phyloP scores from a whole-genome alignment of 352 stramenopile species.

The Salisapilia sapeloensis region DNA sequence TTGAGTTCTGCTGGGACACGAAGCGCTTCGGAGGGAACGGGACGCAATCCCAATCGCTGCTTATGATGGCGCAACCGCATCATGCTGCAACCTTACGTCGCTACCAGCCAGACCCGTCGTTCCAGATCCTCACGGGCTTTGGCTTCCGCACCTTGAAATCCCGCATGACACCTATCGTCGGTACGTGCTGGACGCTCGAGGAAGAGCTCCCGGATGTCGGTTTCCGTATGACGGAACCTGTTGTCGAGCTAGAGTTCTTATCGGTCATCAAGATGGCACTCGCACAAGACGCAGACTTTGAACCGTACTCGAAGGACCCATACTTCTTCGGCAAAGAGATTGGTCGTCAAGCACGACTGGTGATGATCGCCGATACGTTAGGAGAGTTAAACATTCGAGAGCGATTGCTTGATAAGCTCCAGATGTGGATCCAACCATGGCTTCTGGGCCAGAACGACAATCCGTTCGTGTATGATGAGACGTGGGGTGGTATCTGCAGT shows the following conservation, averaged over 20 bases:
- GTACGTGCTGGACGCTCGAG: constrained; percentile 37
- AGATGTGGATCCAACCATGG: constrained; percentile 61
- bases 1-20: constrained; percentile 45
- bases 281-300: constrained; percentile 50
- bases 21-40: constrained; percentile 13
- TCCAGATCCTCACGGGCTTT: constrained; percentile 24
- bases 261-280: constrained; percentile 34
- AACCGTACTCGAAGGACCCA: constrained; percentile 33
- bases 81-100: constrained; percentile 31
- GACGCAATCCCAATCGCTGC: constrained; percentile 8
- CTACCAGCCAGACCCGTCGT: constrained; percentile 5
- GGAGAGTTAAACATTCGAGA: constrained; percentile 25
- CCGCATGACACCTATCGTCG: constrained; percentile 54
- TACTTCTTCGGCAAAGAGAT: constrained; percentile 85
- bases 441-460: constrained; percentile 59
- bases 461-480: constrained; percentile 86
- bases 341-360: constrained; percentile 44
- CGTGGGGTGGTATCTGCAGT: constrained; percentile 86
- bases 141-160: constrained; percentile 66
- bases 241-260: constrained; percentile 14
- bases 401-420: constrained; percentile 33
- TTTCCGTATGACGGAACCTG: constrained; percentile 17
- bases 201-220: constrained; percentile 29
- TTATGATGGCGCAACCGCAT: constrained; percentile 66
- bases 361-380: constrained; percentile 69